These are phyloP conservation scores for Pythium grandisporangium DNA, from an alignment of 352 stramenopile genomes.

Conservation along the genomic window DNA sequence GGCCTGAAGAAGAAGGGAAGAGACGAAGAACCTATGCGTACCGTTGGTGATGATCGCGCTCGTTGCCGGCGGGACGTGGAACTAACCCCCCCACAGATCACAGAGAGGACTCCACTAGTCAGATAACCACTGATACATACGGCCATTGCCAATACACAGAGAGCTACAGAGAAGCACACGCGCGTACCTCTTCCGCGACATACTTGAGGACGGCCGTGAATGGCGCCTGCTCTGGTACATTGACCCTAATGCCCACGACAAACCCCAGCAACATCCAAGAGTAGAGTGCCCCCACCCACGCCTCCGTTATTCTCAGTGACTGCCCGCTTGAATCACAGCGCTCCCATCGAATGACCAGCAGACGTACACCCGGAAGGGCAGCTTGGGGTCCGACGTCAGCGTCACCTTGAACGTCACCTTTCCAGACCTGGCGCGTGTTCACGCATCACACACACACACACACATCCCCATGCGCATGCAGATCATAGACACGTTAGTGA, in stretches of 20 bases:
- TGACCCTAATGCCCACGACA: constrained; percentile 36
- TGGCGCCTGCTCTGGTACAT: constrained; percentile 70
- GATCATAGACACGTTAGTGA: background rate
- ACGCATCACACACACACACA: background rate
- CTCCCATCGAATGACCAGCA: no score
- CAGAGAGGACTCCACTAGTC: no score
- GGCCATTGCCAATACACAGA: background rate
- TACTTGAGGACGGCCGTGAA: constrained; percentile 85
- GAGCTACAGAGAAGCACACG: background rate
- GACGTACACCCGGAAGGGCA: constrained; percentile 67
- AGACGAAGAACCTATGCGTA: constrained; percentile 11
- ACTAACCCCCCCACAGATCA: constrained; percentile 22
- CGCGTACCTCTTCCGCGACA: constrained; percentile 60
- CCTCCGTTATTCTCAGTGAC: background rate
- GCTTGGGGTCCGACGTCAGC: constrained; percentile 81
- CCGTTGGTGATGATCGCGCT: constrained; percentile 86
- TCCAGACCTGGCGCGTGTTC: constrained; percentile 19
- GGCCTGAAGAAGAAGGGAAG: background rate
- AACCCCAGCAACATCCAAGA: background rate
- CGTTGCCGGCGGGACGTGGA: constrained; percentile 66
- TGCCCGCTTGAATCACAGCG: no score
- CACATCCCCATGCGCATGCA: background rate
- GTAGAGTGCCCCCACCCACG: background rate
- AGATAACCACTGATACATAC: no score
- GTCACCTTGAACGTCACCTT: constrained; percentile 87